Evolutionary conservation across 2,329 filamentous ascomycete species (phyloP).

Genomic region (Pseudocercospora eumusae): DNA sequence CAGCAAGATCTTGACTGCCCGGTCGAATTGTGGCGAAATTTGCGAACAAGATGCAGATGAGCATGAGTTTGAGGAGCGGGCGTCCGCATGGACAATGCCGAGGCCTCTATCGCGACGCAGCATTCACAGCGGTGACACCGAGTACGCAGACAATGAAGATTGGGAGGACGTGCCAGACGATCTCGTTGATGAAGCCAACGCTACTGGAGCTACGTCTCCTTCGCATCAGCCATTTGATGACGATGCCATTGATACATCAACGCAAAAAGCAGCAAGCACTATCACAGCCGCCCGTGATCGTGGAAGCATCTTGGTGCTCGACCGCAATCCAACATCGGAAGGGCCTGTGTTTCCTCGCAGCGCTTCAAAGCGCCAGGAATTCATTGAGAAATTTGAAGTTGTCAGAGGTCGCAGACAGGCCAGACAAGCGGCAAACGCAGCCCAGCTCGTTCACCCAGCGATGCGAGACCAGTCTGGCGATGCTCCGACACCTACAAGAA

Average conservation of each 20-base stretch:
- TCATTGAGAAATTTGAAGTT: not conserved
- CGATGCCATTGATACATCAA: not conserved
- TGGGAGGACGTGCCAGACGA: conserved; percentile 14
- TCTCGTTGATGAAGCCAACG: conserved; percentile 14
- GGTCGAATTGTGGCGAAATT: not conserved
- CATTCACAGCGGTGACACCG: conserved; percentile 1
- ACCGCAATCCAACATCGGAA: not conserved
- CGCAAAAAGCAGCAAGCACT: not conserved
- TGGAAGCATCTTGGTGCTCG: conserved; percentile 1
- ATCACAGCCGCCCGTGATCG: not conserved
- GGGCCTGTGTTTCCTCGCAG: not conserved
- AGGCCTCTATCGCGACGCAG: conserved; percentile 7
- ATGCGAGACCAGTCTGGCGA: conserved; percentile 12
- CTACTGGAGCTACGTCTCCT: conserved; percentile 7
- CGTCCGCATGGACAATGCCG: not conserved
- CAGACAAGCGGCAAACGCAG: not conserved
- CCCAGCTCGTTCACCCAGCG: conserved; percentile 13
- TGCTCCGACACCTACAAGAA: conserved; percentile 18
- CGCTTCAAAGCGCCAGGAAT: not conserved
- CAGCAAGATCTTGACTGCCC: not conserved
- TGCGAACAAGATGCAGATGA: not conserved
- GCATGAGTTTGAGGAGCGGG: not conserved
- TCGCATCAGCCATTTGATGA: conserved; percentile 5
- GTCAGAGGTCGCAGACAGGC: not conserved
- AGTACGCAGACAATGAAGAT: conserved; percentile 1